A percentile compares a stretch with the other conserved stretches of the same genome.
phyloP scores from a whole-genome alignment of 2,329 filamentous ascomycete species.

The Penicillium oxalicum region DNA sequence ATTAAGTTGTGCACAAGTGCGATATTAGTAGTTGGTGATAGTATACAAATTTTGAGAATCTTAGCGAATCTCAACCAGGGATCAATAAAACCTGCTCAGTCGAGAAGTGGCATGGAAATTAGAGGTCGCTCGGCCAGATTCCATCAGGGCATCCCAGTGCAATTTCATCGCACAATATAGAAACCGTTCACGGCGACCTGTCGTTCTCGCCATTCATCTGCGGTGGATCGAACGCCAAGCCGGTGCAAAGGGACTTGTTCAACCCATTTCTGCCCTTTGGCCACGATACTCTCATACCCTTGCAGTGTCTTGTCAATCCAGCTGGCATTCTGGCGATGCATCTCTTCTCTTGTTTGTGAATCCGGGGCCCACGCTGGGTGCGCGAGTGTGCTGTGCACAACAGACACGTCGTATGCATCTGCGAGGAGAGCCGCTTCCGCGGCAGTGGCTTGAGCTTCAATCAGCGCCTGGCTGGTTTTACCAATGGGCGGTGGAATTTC shows the following conservation, averaged over 20 bases:
- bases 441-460: constrained; percentile 31
- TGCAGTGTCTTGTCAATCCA: constrained; percentile 43
- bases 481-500: constrained; percentile 18
- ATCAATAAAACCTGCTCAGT: too few species aligned
- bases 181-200: constrained; percentile 32
- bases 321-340: constrained; percentile 25
- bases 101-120: too few species aligned
- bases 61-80: too few species aligned
- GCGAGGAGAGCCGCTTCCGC: constrained; percentile 33
- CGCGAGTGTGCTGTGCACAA: constrained; percentile 33
- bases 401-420: constrained; percentile 36
- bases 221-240: constrained; percentile 50
- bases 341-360: constrained; percentile 2
- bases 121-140: too few species aligned
- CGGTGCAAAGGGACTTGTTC: constrained; percentile 56
- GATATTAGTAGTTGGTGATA: too few species aligned
- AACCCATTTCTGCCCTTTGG: constrained; percentile 49
- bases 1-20: too few species aligned
- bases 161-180: constrained; percentile 29
- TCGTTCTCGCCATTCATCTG: constrained; percentile 44
- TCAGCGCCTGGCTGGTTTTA: constrained; percentile 19
- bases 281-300: constrained; percentile 45
- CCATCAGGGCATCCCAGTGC: neutral
- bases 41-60: too few species aligned
- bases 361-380: constrained; percentile 38